Conservation (phyloP, 805 yeast species). For the Zygoascus flipseniorum region DNA sequence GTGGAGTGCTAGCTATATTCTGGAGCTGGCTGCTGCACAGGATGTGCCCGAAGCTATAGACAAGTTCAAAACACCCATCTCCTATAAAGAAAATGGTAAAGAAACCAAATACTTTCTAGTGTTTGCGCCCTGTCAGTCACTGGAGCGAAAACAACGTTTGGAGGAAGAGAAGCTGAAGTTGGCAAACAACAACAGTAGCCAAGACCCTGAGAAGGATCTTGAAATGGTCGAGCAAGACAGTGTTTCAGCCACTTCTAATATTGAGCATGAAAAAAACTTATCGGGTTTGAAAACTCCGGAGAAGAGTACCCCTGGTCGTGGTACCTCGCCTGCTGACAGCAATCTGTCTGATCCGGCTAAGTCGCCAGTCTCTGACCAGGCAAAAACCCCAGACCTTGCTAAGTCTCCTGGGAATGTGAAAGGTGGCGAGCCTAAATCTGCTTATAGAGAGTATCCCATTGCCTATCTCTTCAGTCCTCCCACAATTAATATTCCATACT, state of each 20-base stretch:
- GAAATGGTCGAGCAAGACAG: neutral
- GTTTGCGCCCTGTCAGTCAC: constrained; percentile 22
- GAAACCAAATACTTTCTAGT: constrained; percentile 16
- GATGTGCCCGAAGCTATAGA: constrained; percentile 22
- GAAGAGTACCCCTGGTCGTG: neutral
- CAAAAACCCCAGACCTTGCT: neutral
- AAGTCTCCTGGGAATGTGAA: neutral
- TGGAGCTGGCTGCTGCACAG: constrained; percentile 19
- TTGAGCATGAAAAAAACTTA: neutral
- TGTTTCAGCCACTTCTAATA: neutral
- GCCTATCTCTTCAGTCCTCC: constrained; percentile 13
- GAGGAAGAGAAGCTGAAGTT: constrained; percentile 2
- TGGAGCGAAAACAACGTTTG: constrained; percentile 10
- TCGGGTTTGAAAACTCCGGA: neutral
- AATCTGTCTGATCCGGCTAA: neutral
- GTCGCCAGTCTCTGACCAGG: neutral
- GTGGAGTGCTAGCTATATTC: constrained; percentile 20
- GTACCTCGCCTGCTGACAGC: neutral
- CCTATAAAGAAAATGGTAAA: constrained; percentile 10
- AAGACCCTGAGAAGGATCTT: neutral
- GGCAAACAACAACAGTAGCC: neutral
- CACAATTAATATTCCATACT: constrained; percentile 8
- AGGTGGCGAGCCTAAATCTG: neutral
- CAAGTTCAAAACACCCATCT: constrained; percentile 16
- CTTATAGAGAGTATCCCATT: constrained; percentile 7